Percentiles rank a stretch among this genome's conserved stretches.
Evolutionary conservation across 306 rosid genomes (phyloP).

Genomic region (Pterocarpus santalinus): DNA sequence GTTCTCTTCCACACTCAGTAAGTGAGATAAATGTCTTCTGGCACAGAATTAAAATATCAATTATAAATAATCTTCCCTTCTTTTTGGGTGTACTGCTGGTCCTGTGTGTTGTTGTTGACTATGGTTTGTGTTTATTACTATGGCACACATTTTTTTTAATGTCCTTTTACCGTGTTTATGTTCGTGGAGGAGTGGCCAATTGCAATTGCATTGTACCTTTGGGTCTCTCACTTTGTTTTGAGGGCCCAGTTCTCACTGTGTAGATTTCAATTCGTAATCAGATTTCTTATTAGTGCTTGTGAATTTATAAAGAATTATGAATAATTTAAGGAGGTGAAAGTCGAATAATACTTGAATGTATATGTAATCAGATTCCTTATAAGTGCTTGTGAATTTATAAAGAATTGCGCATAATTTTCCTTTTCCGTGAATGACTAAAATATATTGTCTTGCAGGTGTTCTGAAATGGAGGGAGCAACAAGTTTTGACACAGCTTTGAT

Average conservation of each 20-base stretch:
- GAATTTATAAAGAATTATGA: too few relatives aligned
- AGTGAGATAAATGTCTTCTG: too few relatives aligned
- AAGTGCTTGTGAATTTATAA: neutral
- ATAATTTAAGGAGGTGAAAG: neutral
- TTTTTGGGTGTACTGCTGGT: neutral
- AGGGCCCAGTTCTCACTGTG: neutral
- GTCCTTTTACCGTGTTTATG: neutral
- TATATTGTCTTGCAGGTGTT: constrained; percentile 46
- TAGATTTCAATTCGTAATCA: neutral
- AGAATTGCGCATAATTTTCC: neutral
- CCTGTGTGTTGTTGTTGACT: constrained; percentile 2
- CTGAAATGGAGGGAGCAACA: constrained; percentile 36
- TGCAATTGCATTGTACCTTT: neutral
- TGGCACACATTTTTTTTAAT: neutral
- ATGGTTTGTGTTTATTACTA: neutral
- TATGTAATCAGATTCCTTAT: neutral
- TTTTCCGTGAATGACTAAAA: neutral
- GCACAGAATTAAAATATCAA: neutral
- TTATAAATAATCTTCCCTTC: neutral
- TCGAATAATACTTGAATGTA: neutral
- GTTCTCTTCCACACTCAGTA: too few relatives aligned
- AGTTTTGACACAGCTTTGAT: constrained; percentile 40
- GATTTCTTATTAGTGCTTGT: too few relatives aligned
- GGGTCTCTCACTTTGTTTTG: neutral
- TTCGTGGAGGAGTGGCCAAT: neutral